Percentiles rank a stretch among this genome's conserved stretches.
Conservation (phyloP, 2,329 filamentous ascomycete genomes). For the Cytospora leucostoma region DNA sequence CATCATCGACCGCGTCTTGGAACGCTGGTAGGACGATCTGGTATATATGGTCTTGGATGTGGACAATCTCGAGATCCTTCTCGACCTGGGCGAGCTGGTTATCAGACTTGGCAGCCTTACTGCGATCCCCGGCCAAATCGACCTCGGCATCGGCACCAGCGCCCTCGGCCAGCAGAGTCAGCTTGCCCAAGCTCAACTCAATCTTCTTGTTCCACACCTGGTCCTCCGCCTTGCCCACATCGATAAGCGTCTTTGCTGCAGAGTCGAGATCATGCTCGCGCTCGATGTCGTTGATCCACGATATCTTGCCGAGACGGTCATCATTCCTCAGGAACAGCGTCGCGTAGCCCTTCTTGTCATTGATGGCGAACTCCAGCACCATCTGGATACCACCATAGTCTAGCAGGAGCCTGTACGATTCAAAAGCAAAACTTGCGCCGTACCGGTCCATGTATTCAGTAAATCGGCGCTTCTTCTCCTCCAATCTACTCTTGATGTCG, state of each 20-base stretch:
- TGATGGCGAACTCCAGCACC: conserved; percentile 69
- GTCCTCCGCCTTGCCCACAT: conserved; percentile 70
- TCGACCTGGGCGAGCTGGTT: conserved; percentile 57
- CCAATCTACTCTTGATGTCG: conserved; percentile 46
- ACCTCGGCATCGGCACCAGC: conserved; percentile 34
- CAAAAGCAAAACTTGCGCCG: conserved; percentile 67
- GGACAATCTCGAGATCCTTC: conserved; percentile 66
- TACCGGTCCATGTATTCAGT: conserved; percentile 62
- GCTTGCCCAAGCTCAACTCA: conserved; percentile 84
- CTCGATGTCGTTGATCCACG: conserved; percentile 93
- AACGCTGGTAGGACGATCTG: conserved; percentile 69
- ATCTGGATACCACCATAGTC: conserved; percentile 64
- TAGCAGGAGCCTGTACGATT: conserved; percentile 79
- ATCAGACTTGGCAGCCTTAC: conserved; percentile 36
- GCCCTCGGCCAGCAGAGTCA: conserved; percentile 69
- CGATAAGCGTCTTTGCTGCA: conserved; percentile 70
- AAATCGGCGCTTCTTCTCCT: conserved; percentile 51
- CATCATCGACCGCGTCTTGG: conserved; percentile 73
- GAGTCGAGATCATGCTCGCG: conserved; percentile 72
- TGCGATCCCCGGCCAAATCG: conserved; percentile 29
- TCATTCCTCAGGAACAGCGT: conserved; percentile 77
- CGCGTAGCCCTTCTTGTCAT: conserved; percentile 69
- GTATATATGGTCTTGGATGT: conserved; percentile 79
- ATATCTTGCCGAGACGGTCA: conserved; percentile 72
- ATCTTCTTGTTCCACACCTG: conserved; percentile 93